Percentiles rank a stretch among this genome's conserved stretches.
These are phyloP conservation scores for Ormosia emarginata DNA, from an alignment of 306 rosid genomes.

Conservation along the genomic window DNA sequence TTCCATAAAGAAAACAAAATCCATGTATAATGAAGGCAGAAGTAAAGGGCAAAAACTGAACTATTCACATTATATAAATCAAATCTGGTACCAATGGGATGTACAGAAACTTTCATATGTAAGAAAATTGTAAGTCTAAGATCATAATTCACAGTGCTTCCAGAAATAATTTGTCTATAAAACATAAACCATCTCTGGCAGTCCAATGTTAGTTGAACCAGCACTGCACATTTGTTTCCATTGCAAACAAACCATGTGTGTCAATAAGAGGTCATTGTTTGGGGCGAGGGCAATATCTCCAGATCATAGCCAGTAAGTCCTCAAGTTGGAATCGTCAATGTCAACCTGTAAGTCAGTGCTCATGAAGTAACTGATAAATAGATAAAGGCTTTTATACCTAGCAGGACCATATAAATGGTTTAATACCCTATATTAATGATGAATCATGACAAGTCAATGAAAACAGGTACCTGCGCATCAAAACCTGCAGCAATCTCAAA, in stretches of 20 bases:
- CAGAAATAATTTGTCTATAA: constrained; percentile 39
- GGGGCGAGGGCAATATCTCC: neutral
- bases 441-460: constrained; percentile 4
- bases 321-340: constrained; percentile 46
- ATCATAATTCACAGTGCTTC: constrained; percentile 34
- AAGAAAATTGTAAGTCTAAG: constrained; percentile 23
- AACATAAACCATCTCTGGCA: constrained; percentile 44
- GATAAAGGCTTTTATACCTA: neutral
- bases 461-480: constrained; percentile 55
- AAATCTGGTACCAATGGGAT: constrained; percentile 20
- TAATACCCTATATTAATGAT: neutral
- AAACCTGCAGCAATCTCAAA: constrained; percentile 63
- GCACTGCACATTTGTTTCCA: constrained; percentile 17
- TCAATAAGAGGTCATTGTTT: neutral
- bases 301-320: constrained; percentile 56
- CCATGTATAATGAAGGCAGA: neutral
- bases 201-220: constrained; percentile 41
- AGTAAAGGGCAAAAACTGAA: neutral
- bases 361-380: neutral
- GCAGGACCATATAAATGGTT: neutral
- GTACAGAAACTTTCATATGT: constrained; percentile 21
- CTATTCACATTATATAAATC: constrained; percentile 43
- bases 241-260: neutral
- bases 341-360: constrained; percentile 41
- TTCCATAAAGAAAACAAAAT: neutral